Evolutionary conservation across 2,329 filamentous ascomycete species (phyloP), one percentile per base, ranked within the genome.

Genomic region (Hypoxylon sp.): DNA sequence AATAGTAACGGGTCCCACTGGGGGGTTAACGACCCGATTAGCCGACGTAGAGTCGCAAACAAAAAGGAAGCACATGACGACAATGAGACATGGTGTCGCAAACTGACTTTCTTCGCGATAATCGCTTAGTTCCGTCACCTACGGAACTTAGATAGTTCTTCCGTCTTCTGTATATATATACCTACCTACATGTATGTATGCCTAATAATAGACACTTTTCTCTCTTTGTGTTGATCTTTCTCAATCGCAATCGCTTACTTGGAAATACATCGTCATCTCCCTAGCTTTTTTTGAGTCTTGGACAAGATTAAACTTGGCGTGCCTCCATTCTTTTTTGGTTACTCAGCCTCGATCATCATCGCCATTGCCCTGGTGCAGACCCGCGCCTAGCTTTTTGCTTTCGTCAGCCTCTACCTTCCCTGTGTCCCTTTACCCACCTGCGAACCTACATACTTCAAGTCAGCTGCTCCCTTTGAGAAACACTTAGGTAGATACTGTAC

Each of bases 341-440:
- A 60, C 65, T 64, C 67, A 67, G 63, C 64, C 67, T 69, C 67
- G 38, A 36, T 23, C 63, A 56, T 48, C 61, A 49, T 61, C 55
- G 60, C 53, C 13, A 30, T 38, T 34, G 34, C 46, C 53, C 61
- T 38, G 21, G 53, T 51, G 36, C 52, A 50, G 57, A 63, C 34
- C 61, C 30, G 55, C 59, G 65, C 61, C 38, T 65, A 63, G 64
- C 53, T 64, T 62, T 62, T 64, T 55, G 32, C 48, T 65, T 55
- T 62, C 67, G 63, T 65, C 60, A 65, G 36, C 49, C 34, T 32
- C 43, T 49, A 21, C 25, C 17, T 28, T 23, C 14, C n/a, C 17
- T 50, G 17, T 11, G 17, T 14, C 9, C 23, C 32, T 55, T 55
- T 60, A 36, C 50, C 34, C 53, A 38, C 46, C 46, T 41, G 25